Base-by-base conservation (phyloP, 2,329 filamentous ascomycete species). In the Pseudogymnoascus sp. region DNA sequence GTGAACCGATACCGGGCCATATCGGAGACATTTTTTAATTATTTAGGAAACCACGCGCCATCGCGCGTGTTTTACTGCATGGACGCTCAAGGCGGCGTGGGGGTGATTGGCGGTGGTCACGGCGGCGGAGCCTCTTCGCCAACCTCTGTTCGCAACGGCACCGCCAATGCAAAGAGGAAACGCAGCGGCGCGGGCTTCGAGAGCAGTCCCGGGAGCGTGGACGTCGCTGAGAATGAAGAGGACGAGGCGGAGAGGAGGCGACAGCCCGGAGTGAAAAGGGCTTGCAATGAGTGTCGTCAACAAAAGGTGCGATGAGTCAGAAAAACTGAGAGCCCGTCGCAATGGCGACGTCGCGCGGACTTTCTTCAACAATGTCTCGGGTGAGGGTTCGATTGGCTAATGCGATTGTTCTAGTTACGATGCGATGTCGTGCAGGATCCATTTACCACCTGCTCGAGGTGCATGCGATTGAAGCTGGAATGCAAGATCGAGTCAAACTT, bases 401-500 rank as follows among this genome's bases (percentile, higher is more conserved):
- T 63, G 62, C 25, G 43, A 39, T 39, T 19, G 16, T 39, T 61
- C 57, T 73, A 91, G 90, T 80, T 93, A 67, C 88, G 90, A 73
- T 95, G 90, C 81, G 90, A 93, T 79, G 90, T 93, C 69, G 81
- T 90, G 70, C 89, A 92, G 77, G 89, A 91, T 28, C 90, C 90
- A 16, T 93, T 92, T 75, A 84, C 86, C 71, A 85, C 85, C 71
- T 95, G 90, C 78, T 87, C 87, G 63, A 83, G 90, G 64, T 95
- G 90, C 78, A 85, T 85, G 73, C 90, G 91, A 71, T 84, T 93
- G 72, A 90, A 89, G 76, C 86, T 93, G 66, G 85, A 88, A 67
- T 95, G 90, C 81, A 90, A 91, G 75, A 93, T 95, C 75, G 90
- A 93, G 75, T 90, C 89, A 71, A 92, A 92, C 76, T 93, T 93